A percentile compares a stretch with the other conserved stretches of the same genome.
Evolutionary conservation across 2,329 filamentous ascomycete species (phyloP).

Genomic region (Aspergillus versicolor): DNA sequence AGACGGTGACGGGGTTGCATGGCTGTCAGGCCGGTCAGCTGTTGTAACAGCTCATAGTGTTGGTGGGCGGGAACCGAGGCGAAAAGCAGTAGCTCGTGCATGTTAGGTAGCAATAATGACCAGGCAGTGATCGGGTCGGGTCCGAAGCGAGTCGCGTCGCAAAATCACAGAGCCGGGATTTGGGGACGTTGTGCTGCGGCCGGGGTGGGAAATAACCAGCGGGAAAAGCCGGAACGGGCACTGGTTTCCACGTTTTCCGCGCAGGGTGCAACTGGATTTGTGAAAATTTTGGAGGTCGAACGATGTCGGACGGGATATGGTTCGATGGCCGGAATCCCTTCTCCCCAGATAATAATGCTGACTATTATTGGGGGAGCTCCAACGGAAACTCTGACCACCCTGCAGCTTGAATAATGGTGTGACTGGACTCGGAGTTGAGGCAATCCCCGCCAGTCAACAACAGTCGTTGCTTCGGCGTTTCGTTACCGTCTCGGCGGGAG

Average conservation of each 20-base stretch:
- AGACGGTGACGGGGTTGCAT: constrained; percentile 58
- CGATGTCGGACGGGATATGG: neutral
- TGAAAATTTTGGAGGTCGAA: neutral
- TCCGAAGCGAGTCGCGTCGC: constrained; percentile 5
- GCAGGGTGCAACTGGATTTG: constrained; percentile 1
- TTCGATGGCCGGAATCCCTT: constrained; percentile 1
- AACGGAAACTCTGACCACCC: neutral
- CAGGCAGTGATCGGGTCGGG: neutral
- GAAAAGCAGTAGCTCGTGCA: constrained; percentile 65
- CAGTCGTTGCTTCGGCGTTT: neutral
- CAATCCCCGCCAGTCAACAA: neutral
- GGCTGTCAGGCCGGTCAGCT: constrained; percentile 61
- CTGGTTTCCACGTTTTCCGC: constrained; percentile 7
- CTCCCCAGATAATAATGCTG: neutral
- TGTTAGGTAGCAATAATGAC: constrained; percentile 28
- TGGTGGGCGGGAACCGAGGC: constrained; percentile 57
- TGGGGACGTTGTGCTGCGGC: neutral
- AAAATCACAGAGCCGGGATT: neutral
- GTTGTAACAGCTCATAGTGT: constrained; percentile 61
- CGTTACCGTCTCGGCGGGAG: constrained; percentile 11
- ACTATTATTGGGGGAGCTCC: neutral
- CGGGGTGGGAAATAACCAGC: constrained; percentile 13
- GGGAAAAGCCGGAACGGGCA: constrained; percentile 18
- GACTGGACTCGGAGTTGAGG: neutral
- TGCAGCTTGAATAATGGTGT: neutral